These are phyloP conservation scores for Lipomyces yamanashiensis DNA, from an alignment of 805 yeast genomes.

Conservation along the genomic window DNA sequence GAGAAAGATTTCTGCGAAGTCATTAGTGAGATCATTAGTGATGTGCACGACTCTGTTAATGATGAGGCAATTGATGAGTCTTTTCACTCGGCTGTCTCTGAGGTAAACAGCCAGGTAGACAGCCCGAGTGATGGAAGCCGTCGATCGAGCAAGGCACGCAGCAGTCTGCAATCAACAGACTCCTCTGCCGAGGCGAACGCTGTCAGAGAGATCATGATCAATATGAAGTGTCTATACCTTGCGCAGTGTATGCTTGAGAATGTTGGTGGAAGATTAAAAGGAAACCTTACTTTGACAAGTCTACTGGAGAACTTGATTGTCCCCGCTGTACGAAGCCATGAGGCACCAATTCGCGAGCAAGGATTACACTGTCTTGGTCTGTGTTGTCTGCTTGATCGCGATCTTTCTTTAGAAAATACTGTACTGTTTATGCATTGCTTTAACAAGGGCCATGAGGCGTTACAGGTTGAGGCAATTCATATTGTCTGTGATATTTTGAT, in stretches of 20 bases:
- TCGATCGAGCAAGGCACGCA: conserved; percentile 13
- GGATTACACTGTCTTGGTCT: conserved; percentile 81
- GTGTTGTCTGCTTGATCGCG: conserved; percentile 69
- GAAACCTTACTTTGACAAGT: conserved; percentile 68
- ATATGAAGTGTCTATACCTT: conserved; percentile 65
- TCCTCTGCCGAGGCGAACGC: conserved; percentile 40
- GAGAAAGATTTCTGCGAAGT: conserved; percentile 85
- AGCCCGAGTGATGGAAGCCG: neutral
- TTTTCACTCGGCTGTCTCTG: conserved; percentile 54
- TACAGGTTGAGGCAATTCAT: conserved; percentile 66
- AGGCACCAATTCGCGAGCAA: conserved; percentile 58
- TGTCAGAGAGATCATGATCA: conserved; percentile 26
- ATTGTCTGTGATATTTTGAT: conserved; percentile 79
- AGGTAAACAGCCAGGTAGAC: conserved; percentile 36
- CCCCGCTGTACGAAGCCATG: conserved; percentile 72
- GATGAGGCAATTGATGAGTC: conserved; percentile 51
- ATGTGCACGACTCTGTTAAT: conserved; percentile 69
- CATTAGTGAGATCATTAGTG: conserved; percentile 84
- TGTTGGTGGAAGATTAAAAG: conserved; percentile 55
- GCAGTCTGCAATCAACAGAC: conserved; percentile 8
- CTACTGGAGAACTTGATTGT: conserved; percentile 75
- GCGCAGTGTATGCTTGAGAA: conserved; percentile 72
- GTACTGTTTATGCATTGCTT: conserved; percentile 71
- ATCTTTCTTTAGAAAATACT: conserved; percentile 66
- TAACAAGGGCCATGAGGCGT: conserved; percentile 65